Percentiles rank a stretch among this genome's conserved stretches.
Conservation (phyloP, 139 green algal genomes). For the Pseudopediastrum boryanum region DNA sequence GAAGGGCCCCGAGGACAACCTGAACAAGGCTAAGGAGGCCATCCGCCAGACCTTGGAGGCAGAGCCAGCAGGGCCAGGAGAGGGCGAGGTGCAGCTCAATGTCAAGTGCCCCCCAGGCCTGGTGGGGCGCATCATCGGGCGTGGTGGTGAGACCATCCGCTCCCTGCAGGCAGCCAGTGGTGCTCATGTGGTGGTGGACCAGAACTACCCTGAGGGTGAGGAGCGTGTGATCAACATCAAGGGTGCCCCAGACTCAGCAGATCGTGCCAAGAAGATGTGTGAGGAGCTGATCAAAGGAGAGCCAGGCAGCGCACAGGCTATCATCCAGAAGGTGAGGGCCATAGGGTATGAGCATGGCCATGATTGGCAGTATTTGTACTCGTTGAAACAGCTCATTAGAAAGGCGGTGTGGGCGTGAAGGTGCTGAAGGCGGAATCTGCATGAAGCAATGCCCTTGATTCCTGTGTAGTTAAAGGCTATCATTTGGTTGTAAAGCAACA, state of each 20-base stretch:
- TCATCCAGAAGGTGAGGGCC: conserved; percentile 85
- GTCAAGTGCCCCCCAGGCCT: conserved; percentile 81
- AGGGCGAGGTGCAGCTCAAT: conserved; percentile 17
- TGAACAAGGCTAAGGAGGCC: conserved; percentile 56
- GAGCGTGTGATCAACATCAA: conserved; percentile 74
- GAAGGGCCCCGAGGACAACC: conserved; percentile 48
- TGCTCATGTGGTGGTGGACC: conserved; percentile 80
- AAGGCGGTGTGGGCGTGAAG: too few relatives aligned
- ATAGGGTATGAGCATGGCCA: too few relatives aligned
- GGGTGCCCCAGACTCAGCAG: conserved; percentile 66
- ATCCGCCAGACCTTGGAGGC: conserved; percentile 44
- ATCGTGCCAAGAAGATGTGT: conserved; percentile 78
- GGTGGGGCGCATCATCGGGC: conserved; percentile 95
- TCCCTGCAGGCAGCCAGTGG: conserved; percentile 86
- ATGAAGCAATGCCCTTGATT: too few relatives aligned
- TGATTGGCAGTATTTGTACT: too few relatives aligned
- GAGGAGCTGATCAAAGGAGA: conserved; percentile 86
- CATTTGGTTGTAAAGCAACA: too few relatives aligned
- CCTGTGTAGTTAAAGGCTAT: too few relatives aligned
- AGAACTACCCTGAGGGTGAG: conserved; percentile 61
- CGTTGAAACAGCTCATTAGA: too few relatives aligned
- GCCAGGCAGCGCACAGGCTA: conserved; percentile 70
- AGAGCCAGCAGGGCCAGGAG: conserved; percentile 2
- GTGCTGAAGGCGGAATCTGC: too few relatives aligned
- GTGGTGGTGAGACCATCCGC: conserved; percentile 96